Evolutionary conservation across 495 filamentous ascomycete species (phyloP), one percentile per base, ranked within the genome.

Genomic region (Podospora fimiseda): DNA sequence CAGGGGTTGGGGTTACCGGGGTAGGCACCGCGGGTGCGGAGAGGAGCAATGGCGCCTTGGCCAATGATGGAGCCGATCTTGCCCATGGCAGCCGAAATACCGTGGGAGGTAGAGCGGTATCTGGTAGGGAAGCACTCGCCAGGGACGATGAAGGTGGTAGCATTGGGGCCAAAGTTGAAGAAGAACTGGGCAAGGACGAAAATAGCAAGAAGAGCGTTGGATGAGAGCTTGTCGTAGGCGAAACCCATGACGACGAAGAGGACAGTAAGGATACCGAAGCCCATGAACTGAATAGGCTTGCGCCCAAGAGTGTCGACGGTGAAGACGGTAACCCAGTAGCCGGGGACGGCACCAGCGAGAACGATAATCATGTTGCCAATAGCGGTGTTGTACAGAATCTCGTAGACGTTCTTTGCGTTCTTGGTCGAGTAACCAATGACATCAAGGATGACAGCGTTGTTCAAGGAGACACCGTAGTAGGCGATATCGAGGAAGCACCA

Each of bases 81-180:
- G 52, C 66, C 66, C 39, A 57, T 2, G 0, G 85, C 89, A 11
- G 89, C 90, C 4, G 84, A 89, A 64, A 96, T 78, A 44, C 90
- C 90, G 69, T 95, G 89, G 2, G 86, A 86, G 24, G 88, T 89
- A 8, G 84, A 86, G 2, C 90, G 80, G 63, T 92, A 93, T 40
- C 89, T 83, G 3, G 90, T 95, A 0, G 90, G 90, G 73, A 93
- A 96, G 60, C 82, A 86, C 65, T 96, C 90, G 18, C 89, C 90
- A 9, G 90, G 90, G 0, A 95, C 84, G 60, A 95, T 86, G 73
- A 95, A 95, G 27, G 89, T 95, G 18, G 88, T 95, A 1, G 87
- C 76, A 68, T 95, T 95, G 48, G 90, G 90, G 1, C 89, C 84
- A 53, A 88, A 74, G 60, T 75, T 75, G 65, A 76, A 74, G 60